A percentile compares a stretch with the other conserved stretches of the same genome.
Conservation (phyloP, 2,329 filamentous ascomycete species). For the Elsinoe batatas region DNA sequence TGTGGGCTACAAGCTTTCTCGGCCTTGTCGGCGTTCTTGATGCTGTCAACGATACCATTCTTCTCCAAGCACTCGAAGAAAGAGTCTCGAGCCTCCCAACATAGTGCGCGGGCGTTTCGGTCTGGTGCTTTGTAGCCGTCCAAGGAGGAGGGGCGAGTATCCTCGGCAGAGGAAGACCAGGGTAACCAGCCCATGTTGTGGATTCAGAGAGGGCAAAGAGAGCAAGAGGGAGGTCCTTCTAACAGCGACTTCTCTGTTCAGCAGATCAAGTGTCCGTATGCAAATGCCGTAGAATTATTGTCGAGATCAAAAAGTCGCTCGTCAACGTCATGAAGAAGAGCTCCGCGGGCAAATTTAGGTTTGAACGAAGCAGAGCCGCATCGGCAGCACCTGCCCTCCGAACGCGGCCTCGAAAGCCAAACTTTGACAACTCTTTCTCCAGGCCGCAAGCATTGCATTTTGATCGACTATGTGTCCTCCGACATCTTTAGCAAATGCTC, state of each 20-base stretch:
- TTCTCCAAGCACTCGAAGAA: slow-evolving; percentile 85
- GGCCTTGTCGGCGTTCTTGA: slow-evolving; percentile 46
- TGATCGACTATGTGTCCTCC: neutral
- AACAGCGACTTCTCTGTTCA: neutral
- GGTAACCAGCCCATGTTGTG: slow-evolving; percentile 29
- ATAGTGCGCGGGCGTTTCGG: slow-evolving; percentile 66
- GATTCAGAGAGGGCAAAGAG: too few relatives aligned
- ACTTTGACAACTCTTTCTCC: slow-evolving; percentile 10
- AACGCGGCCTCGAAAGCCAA: neutral
- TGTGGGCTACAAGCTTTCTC: slow-evolving; percentile 48
- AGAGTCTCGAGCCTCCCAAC: slow-evolving; percentile 80
- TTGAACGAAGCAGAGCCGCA: slow-evolving; percentile 3
- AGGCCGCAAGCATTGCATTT: slow-evolving; percentile 1
- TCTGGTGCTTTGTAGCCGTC: slow-evolving; percentile 70
- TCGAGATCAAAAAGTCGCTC: neutral
- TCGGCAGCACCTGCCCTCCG: neutral
- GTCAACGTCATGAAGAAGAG: slow-evolving; percentile 5
- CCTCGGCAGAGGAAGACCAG: slow-evolving; percentile 16
- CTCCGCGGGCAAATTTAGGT: slow-evolving; percentile 6
- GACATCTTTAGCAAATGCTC: neutral
- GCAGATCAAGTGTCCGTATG: too few relatives aligned
- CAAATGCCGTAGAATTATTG: neutral
- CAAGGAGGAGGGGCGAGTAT: neutral
- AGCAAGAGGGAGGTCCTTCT: too few relatives aligned
- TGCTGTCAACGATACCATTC: slow-evolving; percentile 67